A percentile compares a stretch with the other conserved stretches of the same genome.
These are phyloP conservation scores for Grigorovia humatica DNA, from an alignment of 805 yeast genomes.

Conservation along the genomic window DNA sequence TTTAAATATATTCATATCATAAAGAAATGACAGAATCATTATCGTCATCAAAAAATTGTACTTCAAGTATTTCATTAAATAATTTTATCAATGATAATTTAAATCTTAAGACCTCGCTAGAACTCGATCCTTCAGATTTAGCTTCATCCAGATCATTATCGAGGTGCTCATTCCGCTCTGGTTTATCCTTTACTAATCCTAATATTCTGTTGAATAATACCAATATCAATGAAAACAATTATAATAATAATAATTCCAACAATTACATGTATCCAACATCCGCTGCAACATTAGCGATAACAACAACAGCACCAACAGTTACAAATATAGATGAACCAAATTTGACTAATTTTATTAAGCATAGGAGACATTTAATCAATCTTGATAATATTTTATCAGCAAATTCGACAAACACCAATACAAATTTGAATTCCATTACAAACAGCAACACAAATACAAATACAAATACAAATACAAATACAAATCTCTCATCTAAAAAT, in stretches of 20 bases:
- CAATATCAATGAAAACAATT: conserved; percentile 36
- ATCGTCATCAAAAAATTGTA: conserved; percentile 16
- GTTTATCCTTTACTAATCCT: conserved; percentile 63
- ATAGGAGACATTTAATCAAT: neutral
- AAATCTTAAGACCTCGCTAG: conserved; percentile 16
- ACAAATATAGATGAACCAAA: neutral
- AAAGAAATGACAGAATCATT: conserved; percentile 14
- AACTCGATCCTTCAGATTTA: conserved; percentile 15
- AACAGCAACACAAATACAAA: neutral
- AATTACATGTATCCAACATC: neutral
- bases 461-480: neutral
- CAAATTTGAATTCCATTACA: neutral
- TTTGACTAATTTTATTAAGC: neutral
- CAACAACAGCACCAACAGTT: neutral
- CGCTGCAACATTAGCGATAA: neutral
- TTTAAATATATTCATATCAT: too few species aligned
- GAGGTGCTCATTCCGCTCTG: conserved; percentile 52
- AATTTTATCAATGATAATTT: conserved; percentile 10
- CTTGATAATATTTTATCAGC: neutral
- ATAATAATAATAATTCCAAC: conserved; percentile 24
- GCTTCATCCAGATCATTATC: conserved; percentile 47
- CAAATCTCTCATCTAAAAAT: neutral
- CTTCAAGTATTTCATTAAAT: conserved; percentile 9
- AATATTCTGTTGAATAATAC: conserved; percentile 67
- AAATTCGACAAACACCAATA: neutral